Evolutionary conservation across 192 early-diverging fungal species (phyloP).

Genomic region (Gonapodya prolifera): DNA sequence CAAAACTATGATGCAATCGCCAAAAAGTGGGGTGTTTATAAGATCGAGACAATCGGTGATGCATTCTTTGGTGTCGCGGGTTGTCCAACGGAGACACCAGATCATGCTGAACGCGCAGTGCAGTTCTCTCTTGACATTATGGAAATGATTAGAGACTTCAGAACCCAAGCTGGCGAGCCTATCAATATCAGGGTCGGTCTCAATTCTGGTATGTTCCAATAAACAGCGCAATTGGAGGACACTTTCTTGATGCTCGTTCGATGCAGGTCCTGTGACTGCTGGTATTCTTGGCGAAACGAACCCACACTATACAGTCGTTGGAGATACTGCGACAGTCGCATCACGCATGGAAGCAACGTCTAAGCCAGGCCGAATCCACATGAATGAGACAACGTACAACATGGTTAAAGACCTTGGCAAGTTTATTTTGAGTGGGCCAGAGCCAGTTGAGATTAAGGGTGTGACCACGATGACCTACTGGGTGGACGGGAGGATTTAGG

Average conservation of each 20-base stretch:
- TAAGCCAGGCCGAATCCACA: conserved; percentile 27
- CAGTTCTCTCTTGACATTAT: conserved; percentile 21
- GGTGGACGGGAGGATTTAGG: background rate
- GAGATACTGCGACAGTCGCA: conserved; percentile 30
- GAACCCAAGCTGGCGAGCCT: conserved; percentile 18
- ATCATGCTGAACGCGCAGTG: conserved; percentile 11
- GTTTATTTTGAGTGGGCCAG: background rate
- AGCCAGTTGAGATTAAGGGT: background rate
- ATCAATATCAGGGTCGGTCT: conserved; percentile 30
- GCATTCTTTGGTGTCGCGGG: conserved; percentile 11
- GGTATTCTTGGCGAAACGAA: conserved; percentile 28
- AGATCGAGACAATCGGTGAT: conserved; percentile 35
- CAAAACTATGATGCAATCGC: conserved; percentile 26
- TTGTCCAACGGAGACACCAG: background rate
- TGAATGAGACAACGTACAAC: conserved; percentile 20
- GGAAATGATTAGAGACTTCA: conserved; percentile 22
- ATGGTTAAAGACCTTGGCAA: background rate
- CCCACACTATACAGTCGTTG: conserved; percentile 28
- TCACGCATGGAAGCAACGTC: conserved; percentile 31
- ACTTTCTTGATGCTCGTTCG: background rate
- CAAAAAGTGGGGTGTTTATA: conserved; percentile 24
- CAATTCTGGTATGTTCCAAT: conserved; percentile 1
- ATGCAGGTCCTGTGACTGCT: conserved; percentile 24
- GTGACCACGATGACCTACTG: background rate
- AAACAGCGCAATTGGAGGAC: background rate